Evolutionary conservation across 1,139 yeast genomes (phyloP), one percentile per base, ranked within the genome.

Genomic region (Saccharomycopsis phalli): DNA sequence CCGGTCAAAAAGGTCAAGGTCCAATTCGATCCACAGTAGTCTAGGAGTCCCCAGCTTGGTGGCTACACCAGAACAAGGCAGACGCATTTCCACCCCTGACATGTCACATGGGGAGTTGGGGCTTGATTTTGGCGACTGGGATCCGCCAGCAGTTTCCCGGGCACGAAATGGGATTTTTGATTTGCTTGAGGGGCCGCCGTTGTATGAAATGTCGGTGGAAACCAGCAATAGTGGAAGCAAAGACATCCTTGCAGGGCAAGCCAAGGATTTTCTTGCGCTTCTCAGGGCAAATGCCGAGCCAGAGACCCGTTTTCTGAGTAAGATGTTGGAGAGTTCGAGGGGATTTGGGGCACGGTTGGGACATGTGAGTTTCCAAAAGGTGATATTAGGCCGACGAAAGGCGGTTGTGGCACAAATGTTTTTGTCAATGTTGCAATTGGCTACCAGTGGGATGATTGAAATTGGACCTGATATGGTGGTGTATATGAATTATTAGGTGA

Each of bases 401-500:
- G 50, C 53, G 13, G 51, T 62, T 22, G 68, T 67, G 13, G 67
- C 64, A 11, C 62, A 57, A 38, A 60, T 71, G 2, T 66, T 69
- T 47, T 52, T 63, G 11, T 61, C 65, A 37, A 44, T 68, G 1
- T 53, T 69, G 33, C 62, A 66, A 34, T 53, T 69, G 37, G 60
- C 69, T 0, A 58, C 65, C 6, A 53, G 48, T 29, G 25, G 25
- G 8, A n/a, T n/a, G n/a, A n/a, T n/a, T n/a, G n/a, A n/a, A n/a
- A n/a, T n/a, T n/a, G n/a, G n/a, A n/a, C n/a, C n/a, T n/a, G n/a
- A n/a, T n/a, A n/a, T n/a, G n/a, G n/a, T n/a, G n/a, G n/a, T n/a
- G n/a, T n/a, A n/a, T n/a, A n/a, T n/a, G n/a, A n/a, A n/a, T n/a
- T n/a, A n/a, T n/a, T n/a, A n/a, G n/a, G n/a, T n/a, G n/a, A n/a